phyloP scores from a whole-genome alignment of 176 grass and related monocot genomes.

The Oryza australiensis region DNA sequence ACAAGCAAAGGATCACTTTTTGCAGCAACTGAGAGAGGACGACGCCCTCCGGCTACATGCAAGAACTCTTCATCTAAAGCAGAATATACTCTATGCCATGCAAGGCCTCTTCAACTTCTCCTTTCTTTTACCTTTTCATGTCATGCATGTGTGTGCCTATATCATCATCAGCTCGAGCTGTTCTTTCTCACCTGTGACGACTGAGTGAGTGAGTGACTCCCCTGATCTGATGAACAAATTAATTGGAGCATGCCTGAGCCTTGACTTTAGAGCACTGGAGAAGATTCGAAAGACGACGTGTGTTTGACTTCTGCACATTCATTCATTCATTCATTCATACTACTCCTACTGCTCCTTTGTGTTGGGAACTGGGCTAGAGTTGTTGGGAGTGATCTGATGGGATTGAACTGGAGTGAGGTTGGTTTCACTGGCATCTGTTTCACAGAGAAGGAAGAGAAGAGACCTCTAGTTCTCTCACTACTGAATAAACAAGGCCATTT shows the following conservation, averaged over 20 bases:
- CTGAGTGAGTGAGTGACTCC: not conserved
- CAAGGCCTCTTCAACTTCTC: not conserved
- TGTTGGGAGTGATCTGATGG: conserved; percentile 46
- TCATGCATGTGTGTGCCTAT: conserved; percentile 6
- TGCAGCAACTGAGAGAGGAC: conserved; percentile 31
- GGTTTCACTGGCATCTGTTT: conserved; percentile 31
- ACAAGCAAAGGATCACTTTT: conserved; percentile 26
- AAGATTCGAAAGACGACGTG: conserved; percentile 47
- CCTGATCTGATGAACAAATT: conserved; percentile 43
- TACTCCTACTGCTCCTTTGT: not conserved
- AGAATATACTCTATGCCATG: conserved; percentile 29
- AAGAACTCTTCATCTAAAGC: conserved; percentile 16
- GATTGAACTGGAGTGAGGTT: conserved; percentile 40
- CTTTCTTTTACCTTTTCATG: not conserved
- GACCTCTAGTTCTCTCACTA: not conserved
- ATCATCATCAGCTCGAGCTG: conserved; percentile 23
- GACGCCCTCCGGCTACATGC: not conserved
- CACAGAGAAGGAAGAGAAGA: conserved; percentile 6
- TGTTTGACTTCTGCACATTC: conserved; percentile 43
- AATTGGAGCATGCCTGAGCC: conserved; percentile 20
- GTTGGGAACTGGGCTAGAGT: conserved; percentile 51
- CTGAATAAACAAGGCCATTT: conserved; percentile 4
- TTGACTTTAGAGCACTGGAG: conserved; percentile 40
- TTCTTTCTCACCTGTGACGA: conserved; percentile 10
- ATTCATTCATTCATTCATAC: not conserved